Evolutionary conservation across 2,329 filamentous ascomycete species (phyloP).

Genomic region (Claviceps sp.): DNA sequence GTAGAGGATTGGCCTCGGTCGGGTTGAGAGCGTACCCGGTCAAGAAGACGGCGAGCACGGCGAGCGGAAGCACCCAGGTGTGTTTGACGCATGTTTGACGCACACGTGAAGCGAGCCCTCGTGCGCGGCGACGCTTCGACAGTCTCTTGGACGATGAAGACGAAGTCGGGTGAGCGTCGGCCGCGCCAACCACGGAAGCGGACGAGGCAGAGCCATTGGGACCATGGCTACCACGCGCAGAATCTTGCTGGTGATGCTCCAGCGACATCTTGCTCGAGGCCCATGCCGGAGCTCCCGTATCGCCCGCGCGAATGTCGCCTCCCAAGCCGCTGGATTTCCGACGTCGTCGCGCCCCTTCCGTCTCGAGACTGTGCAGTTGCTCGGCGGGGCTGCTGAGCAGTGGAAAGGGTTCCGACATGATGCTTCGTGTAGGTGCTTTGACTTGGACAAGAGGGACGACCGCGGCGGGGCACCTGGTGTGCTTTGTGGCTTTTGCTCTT

Average conservation of each 20-base stretch:
- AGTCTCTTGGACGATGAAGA: slow-evolving; percentile 24
- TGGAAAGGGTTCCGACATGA: slow-evolving; percentile 43
- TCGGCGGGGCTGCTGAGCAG: slow-evolving; percentile 37
- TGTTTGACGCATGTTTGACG: slow-evolving; percentile 46
- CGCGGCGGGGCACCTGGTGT: too few species aligned
- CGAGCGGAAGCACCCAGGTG: slow-evolving; percentile 52
- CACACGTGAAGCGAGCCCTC: slow-evolving; percentile 31
- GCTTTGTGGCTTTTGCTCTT: not conserved
- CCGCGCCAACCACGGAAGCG: not conserved
- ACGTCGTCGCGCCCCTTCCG: slow-evolving; percentile 29
- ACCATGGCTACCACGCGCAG: slow-evolving; percentile 8
- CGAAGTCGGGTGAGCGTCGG: not conserved
- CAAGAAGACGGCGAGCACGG: slow-evolving; percentile 51
- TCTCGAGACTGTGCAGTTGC: slow-evolving; percentile 29
- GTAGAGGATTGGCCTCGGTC: slow-evolving; percentile 61
- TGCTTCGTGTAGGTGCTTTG: not conserved
- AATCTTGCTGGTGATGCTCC: slow-evolving; percentile 2
- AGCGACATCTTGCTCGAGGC: slow-evolving; percentile 38
- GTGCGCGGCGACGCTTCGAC: slow-evolving; percentile 42
- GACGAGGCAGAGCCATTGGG: slow-evolving; percentile 6
- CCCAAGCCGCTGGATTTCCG: slow-evolving; percentile 44
- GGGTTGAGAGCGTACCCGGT: slow-evolving; percentile 64
- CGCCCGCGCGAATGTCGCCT: slow-evolving; percentile 38
- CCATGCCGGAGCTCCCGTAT: slow-evolving; percentile 41
- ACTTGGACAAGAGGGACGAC: not conserved